A percentile compares a stretch with the other conserved stretches of the same genome.
Evolutionary conservation across 176 grass and related monocot species (phyloP).

Genomic region (Eragrostis curvula): DNA sequence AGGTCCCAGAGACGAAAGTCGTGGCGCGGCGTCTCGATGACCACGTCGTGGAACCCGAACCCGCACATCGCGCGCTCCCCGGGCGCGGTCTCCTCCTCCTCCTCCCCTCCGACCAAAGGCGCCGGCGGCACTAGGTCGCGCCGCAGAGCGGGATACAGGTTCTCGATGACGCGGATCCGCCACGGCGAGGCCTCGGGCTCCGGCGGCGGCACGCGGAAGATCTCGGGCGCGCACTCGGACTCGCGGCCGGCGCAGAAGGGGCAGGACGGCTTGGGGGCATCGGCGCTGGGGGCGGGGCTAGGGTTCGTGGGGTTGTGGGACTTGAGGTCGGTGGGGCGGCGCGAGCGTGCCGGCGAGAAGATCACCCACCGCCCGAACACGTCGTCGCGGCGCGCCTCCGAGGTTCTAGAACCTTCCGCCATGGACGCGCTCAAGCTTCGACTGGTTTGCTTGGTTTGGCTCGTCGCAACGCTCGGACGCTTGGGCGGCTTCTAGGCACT

Average conservation of each 20-base stretch:
- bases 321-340: conserved; percentile 94
- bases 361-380: conserved; percentile 88
- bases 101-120: not conserved
- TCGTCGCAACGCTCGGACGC: not conserved
- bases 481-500: not conserved
- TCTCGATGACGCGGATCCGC: conserved; percentile 97
- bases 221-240: conserved; percentile 88
- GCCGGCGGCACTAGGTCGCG: conserved; percentile 66
- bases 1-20: conserved; percentile 77
- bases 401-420: conserved; percentile 48
- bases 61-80: conserved; percentile 46
- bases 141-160: conserved; percentile 80
- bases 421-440: conserved; percentile 18
- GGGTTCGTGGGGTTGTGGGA: conserved; percentile 54
- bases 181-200: conserved; percentile 35
- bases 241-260: conserved; percentile 94
- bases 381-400: conserved; percentile 67
- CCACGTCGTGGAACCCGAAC: conserved; percentile 97
- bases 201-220: conserved; percentile 71
- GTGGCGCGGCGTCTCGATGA: conserved; percentile 93
- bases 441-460: not conserved
- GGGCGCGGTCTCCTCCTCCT: not conserved
- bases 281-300: conserved; percentile 25
- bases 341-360: conserved; percentile 78
- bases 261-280: conserved; percentile 55